Evolutionary conservation across 2,329 filamentous ascomycete genomes (phyloP).

Genomic region (Alternaria gaisen): DNA sequence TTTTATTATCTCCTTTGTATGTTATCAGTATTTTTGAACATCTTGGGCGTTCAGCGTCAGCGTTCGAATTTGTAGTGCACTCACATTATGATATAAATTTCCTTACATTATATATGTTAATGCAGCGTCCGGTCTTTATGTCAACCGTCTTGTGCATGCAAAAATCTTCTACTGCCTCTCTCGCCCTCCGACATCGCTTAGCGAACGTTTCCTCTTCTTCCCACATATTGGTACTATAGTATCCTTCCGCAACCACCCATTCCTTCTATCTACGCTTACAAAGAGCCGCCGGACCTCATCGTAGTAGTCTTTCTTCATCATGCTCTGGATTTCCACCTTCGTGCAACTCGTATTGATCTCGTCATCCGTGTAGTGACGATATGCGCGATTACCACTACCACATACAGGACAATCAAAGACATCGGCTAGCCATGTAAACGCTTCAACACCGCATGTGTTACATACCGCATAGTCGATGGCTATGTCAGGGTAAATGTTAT

Average conservation of each 20-base stretch:
- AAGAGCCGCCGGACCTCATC: not conserved
- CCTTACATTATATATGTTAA: not conserved
- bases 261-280: not conserved
- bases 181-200: not conserved
- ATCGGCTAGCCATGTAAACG: constrained; percentile 25
- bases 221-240: not conserved
- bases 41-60: not conserved
- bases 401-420: constrained; percentile 20
- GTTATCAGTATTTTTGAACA: not conserved
- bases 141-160: not conserved
- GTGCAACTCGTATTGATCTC: not conserved
- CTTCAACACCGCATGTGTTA: constrained; percentile 11
- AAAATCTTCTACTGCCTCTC: not conserved
- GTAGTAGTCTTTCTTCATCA: not conserved
- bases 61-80: not conserved
- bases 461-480: constrained; percentile 19
- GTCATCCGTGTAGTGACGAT: not conserved
- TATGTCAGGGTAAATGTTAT: constrained; percentile 10
- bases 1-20: not conserved
- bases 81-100: not conserved
- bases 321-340: not conserved
- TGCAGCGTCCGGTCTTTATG: not conserved
- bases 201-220: constrained; percentile 7
- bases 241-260: not conserved
- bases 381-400: constrained; percentile 5